Percentiles rank a stretch among this genome's conserved stretches.
phyloP scores from a whole-genome alignment of 129 eudicot species.

The Ambrosia artemisiifolia region DNA sequence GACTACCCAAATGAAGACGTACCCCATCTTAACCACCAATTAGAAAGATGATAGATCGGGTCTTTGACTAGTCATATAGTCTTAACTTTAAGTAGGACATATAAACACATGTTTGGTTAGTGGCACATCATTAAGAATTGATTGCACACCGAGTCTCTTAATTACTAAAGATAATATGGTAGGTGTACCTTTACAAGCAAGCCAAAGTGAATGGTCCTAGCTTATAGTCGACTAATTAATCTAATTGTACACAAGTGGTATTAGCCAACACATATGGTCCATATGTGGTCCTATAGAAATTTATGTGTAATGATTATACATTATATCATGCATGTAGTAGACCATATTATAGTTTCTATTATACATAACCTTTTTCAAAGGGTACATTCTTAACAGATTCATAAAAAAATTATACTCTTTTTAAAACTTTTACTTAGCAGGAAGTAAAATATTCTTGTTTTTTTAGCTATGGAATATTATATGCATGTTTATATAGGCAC shows the following conservation, averaged over 20 bases:
- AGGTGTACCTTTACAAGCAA: constrained; percentile 38
- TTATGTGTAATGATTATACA: constrained; percentile 29
- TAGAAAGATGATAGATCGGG: neutral
- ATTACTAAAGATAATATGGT: constrained; percentile 21
- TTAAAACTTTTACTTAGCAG: neutral
- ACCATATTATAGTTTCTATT: constrained; percentile 19
- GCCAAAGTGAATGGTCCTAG: constrained; percentile 31
- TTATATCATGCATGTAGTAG: constrained; percentile 28
- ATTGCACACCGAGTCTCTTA: constrained; percentile 19
- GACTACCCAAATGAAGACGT: neutral
- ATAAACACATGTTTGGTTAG: constrained; percentile 14
- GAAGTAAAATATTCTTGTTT: neutral
- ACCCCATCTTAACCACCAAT: neutral
- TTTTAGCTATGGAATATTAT: neutral
- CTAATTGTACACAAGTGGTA: constrained; percentile 35
- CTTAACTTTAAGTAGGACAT: neutral
- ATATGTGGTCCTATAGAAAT: constrained; percentile 31
- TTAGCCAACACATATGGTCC: constrained; percentile 30
- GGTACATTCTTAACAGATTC: neutral
- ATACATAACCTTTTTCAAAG: constrained; percentile 12
- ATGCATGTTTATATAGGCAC: too few relatives aligned
- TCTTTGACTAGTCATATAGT: constrained; percentile 3
- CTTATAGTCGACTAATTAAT: constrained; percentile 5
- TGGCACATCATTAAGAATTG: constrained; percentile 29
- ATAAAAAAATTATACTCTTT: neutral